Percentiles rank a stretch among this genome's conserved stretches.
Evolutionary conservation across 306 rosid genomes (phyloP).

Genomic region (Cucumis cinereus): DNA sequence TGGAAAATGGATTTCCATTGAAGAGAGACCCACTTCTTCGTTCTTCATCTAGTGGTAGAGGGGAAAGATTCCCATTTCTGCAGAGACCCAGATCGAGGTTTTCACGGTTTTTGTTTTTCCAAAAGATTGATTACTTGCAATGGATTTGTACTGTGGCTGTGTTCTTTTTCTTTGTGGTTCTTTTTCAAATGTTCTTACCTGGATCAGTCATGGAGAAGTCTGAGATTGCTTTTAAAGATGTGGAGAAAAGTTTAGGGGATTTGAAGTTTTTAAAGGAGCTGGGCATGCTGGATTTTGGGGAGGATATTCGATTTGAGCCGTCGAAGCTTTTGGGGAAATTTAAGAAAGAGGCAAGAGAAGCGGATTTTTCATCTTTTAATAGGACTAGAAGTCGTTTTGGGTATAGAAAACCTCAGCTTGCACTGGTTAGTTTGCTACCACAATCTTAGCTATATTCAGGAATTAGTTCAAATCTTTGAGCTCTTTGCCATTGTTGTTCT

Average conservation of each 20-base stretch:
- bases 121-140: slow-evolving; percentile 77
- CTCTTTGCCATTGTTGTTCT: background rate
- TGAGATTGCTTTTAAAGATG: slow-evolving; percentile 21
- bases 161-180: slow-evolving; percentile 62
- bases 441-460: background rate
- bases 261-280: slow-evolving; percentile 28
- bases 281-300: slow-evolving; percentile 57
- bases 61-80: slow-evolving; percentile 44
- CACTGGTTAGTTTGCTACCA: slow-evolving; percentile 46
- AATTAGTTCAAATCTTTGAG: background rate
- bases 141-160: slow-evolving; percentile 86
- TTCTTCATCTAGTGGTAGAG: slow-evolving; percentile 23
- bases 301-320: slow-evolving; percentile 52
- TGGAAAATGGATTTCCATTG: slow-evolving; percentile 49
- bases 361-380: slow-evolving; percentile 27
- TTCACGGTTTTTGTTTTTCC: slow-evolving; percentile 57
- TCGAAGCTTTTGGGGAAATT: slow-evolving; percentile 55
- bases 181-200: slow-evolving; percentile 80
- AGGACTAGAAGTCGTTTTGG: slow-evolving; percentile 35
- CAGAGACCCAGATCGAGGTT: slow-evolving; percentile 88
- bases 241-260: slow-evolving; percentile 29
- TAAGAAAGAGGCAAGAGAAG: slow-evolving; percentile 25
- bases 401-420: slow-evolving; percentile 79
- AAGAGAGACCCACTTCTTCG: slow-evolving; percentile 66
- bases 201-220: slow-evolving; percentile 59